Percentiles rank a stretch among this genome's conserved stretches.
Conservation (phyloP, 108 stramenopile genomes). For the Cyclotella sp. region DNA sequence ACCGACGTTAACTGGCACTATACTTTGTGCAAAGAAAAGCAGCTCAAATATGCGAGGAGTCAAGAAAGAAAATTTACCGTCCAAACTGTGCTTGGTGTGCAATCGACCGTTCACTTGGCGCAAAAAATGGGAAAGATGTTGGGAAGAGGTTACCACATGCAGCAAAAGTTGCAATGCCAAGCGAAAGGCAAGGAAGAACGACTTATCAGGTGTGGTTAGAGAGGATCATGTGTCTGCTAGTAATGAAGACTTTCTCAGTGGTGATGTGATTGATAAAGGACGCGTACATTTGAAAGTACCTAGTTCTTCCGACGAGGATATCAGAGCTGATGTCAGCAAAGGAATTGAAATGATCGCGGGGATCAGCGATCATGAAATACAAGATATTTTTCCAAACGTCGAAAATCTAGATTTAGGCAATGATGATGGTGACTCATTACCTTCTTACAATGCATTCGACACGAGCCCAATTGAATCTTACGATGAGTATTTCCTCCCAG, state of each 20-base stretch:
- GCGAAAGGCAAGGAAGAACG: constrained; percentile 5
- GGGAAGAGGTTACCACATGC: constrained; percentile 79
- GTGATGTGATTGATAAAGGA: too few relatives aligned
- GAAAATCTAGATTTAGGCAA: background rate
- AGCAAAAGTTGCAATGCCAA: constrained; percentile 60
- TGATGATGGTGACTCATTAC: background rate
- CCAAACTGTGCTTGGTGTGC: constrained; percentile 59
- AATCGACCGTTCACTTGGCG: constrained; percentile 67
- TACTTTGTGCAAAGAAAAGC: background rate
- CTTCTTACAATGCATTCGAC: background rate
- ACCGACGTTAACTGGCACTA: background rate
- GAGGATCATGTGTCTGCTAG: background rate
- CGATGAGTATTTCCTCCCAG: background rate
- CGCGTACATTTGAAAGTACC: too few relatives aligned
- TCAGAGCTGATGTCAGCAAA: too few relatives aligned
- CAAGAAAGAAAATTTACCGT: constrained; percentile 60
- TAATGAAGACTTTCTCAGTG: too few relatives aligned
- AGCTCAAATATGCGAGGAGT: constrained; percentile 36
- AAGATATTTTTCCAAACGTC: too few relatives aligned
- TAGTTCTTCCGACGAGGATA: too few relatives aligned
- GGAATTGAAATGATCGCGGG: too few relatives aligned
- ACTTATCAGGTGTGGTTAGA: background rate
- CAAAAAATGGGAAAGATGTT: constrained; percentile 89
- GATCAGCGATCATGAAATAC: too few relatives aligned
- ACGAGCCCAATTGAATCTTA: background rate